Conservation (phyloP, 352 stramenopile genomes). For the Phytophthora sojae region DNA sequence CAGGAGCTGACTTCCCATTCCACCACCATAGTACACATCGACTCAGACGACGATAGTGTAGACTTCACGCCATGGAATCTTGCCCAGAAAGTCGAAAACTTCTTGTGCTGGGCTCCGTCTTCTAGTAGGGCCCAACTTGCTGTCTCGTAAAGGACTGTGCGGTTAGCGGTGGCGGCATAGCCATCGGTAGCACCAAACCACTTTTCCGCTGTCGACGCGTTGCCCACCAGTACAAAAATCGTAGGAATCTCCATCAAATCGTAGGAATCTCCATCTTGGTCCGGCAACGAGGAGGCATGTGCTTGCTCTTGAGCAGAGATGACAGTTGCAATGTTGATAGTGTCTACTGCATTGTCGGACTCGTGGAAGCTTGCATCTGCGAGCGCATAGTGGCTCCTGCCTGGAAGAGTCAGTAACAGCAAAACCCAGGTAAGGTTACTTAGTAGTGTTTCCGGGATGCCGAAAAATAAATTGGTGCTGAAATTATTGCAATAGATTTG, state of each 20-base stretch:
- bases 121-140: slow-evolving; percentile 7
- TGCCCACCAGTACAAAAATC: slow-evolving; percentile 17
- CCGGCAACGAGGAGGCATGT: not conserved
- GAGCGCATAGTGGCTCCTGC: not conserved
- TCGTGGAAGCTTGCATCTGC: not conserved
- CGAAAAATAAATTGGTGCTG: no score
- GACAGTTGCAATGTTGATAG: slow-evolving; percentile 4
- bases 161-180: slow-evolving; percentile 2
- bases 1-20: slow-evolving; percentile 23
- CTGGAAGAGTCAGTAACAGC: not conserved
- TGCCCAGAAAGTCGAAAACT: slow-evolving; percentile 30
- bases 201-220: not conserved
- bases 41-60: not conserved
- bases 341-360: not conserved
- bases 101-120: slow-evolving; percentile 13
- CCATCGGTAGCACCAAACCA: not conserved
- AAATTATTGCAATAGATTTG: no score
- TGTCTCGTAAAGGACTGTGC: slow-evolving; percentile 11
- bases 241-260: not conserved
- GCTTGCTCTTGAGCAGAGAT: not conserved
- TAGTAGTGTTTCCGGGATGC: no score
- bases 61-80: slow-evolving; percentile 25
- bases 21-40: slow-evolving; percentile 28
- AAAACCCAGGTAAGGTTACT: no score
- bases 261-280: not conserved